phyloP scores from a whole-genome alignment of 2,329 filamentous ascomycete genomes.

The Trematosphaeria pertusa region DNA sequence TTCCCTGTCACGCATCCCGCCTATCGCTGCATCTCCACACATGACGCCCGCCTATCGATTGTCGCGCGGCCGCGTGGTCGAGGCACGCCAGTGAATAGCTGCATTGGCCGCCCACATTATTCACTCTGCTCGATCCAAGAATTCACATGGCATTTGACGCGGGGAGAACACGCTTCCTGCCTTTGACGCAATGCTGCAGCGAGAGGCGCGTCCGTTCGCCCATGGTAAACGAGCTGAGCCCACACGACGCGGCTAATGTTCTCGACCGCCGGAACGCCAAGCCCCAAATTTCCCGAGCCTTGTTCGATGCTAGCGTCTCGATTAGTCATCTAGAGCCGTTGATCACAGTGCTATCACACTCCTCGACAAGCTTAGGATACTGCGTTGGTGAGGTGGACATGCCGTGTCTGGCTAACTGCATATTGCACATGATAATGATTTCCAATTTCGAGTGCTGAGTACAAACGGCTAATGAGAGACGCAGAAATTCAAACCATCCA shows the following conservation, averaged over 20 bases:
- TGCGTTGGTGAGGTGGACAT: too few species aligned
- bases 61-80: constrained; percentile 19
- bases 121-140: constrained; percentile 1
- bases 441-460: too few species aligned
- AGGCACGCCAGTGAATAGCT: constrained; percentile 27
- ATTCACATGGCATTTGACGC: not conserved
- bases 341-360: too few species aligned
- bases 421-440: too few species aligned
- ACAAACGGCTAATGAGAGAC: too few species aligned
- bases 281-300: constrained; percentile 1
- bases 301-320: too few species aligned
- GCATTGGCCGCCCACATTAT: constrained; percentile 20
- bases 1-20: constrained; percentile 36
- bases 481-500: too few species aligned
- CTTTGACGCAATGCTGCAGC: not conserved
- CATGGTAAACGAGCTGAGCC: constrained; percentile 15
- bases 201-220: constrained; percentile 1
- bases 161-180: not conserved
- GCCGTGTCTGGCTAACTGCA: too few species aligned
- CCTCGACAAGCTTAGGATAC: too few species aligned
- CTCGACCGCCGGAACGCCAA: not conserved
- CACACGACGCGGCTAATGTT: constrained; percentile 1
- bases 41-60: constrained; percentile 33
- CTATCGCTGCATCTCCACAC: constrained; percentile 22
- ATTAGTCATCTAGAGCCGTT: too few species aligned